These are phyloP conservation scores for Prunus fruticosa DNA, from an alignment of 306 rosid species.

Conservation along the genomic window DNA sequence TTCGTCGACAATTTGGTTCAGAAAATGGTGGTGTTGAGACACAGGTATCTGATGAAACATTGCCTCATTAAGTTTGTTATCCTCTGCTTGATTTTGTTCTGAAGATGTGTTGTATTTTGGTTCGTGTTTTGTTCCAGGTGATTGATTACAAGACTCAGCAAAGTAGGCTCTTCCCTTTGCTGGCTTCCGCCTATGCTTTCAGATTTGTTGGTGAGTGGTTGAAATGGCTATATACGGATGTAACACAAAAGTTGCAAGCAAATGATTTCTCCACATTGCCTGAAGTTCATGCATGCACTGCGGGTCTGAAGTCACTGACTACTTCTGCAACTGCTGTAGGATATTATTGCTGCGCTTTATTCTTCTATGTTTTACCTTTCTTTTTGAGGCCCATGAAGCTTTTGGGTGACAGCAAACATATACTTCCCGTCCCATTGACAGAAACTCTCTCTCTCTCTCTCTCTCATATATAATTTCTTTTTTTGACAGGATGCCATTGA, in stretches of 20 bases:
- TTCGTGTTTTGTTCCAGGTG: conserved; percentile 52
- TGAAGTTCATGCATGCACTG: conserved; percentile 99
- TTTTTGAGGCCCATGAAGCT: neutral
- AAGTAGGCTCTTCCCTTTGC: conserved; percentile 90
- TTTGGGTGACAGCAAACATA: neutral
- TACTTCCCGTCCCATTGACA: neutral
- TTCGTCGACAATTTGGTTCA: conserved; percentile 91
- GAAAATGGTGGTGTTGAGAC: conserved; percentile 70
- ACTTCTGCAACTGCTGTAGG: conserved; percentile 92
- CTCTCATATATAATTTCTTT: neutral
- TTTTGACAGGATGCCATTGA: conserved; percentile 76
- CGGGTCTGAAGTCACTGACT: conserved; percentile 94
- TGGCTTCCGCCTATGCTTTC: conserved; percentile 98
- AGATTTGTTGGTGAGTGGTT: conserved; percentile 95
- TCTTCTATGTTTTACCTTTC: neutral
- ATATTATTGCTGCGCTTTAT: conserved; percentile 3
- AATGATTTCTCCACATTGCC: conserved; percentile 84
- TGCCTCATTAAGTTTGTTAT: neutral
- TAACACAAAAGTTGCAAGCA: conserved; percentile 72
- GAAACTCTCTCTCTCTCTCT: neutral
- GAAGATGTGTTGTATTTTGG: neutral
- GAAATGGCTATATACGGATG: conserved; percentile 86
- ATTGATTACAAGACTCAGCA: conserved; percentile 97
- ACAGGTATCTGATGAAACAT: conserved; percentile 48
- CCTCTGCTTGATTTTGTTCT: neutral